phyloP scores from a whole-genome alignment of 164 flowering plant genomes.

The Chimonanthus salicifolius region DNA sequence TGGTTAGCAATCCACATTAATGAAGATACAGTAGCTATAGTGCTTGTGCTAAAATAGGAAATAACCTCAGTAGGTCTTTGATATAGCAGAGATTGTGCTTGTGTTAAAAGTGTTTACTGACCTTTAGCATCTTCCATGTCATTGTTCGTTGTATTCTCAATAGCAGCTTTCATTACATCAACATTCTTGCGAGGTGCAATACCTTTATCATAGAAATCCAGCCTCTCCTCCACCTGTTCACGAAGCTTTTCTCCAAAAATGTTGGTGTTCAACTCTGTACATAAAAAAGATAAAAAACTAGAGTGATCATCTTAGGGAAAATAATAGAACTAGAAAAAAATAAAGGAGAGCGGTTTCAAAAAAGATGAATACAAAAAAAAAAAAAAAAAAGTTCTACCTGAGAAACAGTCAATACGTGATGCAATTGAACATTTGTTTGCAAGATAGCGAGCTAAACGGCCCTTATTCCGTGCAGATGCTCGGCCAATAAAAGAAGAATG shows the following conservation, averaged over 20 bases:
- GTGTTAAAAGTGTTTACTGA: not conserved
- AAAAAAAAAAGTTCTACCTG: slow-evolving; percentile 38
- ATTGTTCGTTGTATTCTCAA: slow-evolving; percentile 38
- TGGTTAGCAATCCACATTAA: not conserved
- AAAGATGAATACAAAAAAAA: no score
- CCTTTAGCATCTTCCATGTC: slow-evolving; percentile 23
- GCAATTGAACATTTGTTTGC: slow-evolving; percentile 99
- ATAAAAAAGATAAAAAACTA: not conserved
- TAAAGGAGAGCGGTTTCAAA: no score
- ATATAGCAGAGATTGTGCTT: not conserved
- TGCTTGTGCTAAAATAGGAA: not conserved
- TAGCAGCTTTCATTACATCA: slow-evolving; percentile 90
- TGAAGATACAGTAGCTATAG: not conserved
- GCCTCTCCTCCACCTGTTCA: slow-evolving; percentile 95
- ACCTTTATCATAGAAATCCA: slow-evolving; percentile 97
- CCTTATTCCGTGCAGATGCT: slow-evolving; percentile 88
- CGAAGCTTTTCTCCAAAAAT: slow-evolving; percentile 89
- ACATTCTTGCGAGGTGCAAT: slow-evolving; percentile 92
- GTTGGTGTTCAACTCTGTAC: slow-evolving; percentile 52
- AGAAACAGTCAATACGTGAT: slow-evolving; percentile 88
- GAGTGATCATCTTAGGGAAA: not conserved
- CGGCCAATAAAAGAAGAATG: slow-evolving; percentile 97
- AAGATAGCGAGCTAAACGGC: slow-evolving; percentile 97
- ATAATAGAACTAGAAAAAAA: not conserved
- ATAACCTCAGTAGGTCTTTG: no score